A percentile compares a stretch with the other conserved stretches of the same genome.
These are phyloP conservation scores for Pleurotus cornucopiae DNA, from an alignment of 768 basidiomycete genomes.

Conservation along the genomic window DNA sequence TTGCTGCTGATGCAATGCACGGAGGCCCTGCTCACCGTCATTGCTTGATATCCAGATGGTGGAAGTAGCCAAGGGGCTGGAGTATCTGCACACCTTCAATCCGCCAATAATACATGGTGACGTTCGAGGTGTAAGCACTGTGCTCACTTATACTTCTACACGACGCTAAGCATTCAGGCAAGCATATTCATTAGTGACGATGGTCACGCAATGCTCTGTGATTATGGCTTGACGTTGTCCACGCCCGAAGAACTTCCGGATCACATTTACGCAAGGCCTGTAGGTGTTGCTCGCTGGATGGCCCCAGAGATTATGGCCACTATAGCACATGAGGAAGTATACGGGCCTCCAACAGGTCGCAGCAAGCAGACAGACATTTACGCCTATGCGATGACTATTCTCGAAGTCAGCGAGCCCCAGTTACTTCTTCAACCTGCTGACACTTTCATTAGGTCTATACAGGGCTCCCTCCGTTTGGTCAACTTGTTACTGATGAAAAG, in stretches of 20 bases:
- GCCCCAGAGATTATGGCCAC: conserved; percentile 27
- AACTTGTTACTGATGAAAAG: neutral
- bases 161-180: neutral
- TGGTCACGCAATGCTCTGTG: conserved; percentile 20
- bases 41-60: too few species aligned
- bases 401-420: conserved; percentile 13
- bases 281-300: conserved; percentile 24
- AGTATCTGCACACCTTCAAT: conserved; percentile 18
- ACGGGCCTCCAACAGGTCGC: conserved; percentile 4
- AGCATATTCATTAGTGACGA: conserved; percentile 23
- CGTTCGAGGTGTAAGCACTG: conserved; percentile 16
- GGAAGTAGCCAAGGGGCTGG: conserved; percentile 14
- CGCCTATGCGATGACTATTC: conserved; percentile 22
- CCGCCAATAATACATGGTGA: conserved; percentile 22
- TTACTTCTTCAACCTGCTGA: neutral
- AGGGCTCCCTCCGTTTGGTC: conserved; percentile 14
- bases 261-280: conserved; percentile 13
- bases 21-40: too few species aligned
- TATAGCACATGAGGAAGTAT: conserved; percentile 6
- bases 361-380: conserved; percentile 20
- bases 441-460: conserved; percentile 14
- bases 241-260: neutral
- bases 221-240: conserved; percentile 19
- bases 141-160: neutral
- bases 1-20: too few species aligned